Conservation (phyloP, 768 basidiomycete species). For the Mycena olivaceomarginata region DNA sequence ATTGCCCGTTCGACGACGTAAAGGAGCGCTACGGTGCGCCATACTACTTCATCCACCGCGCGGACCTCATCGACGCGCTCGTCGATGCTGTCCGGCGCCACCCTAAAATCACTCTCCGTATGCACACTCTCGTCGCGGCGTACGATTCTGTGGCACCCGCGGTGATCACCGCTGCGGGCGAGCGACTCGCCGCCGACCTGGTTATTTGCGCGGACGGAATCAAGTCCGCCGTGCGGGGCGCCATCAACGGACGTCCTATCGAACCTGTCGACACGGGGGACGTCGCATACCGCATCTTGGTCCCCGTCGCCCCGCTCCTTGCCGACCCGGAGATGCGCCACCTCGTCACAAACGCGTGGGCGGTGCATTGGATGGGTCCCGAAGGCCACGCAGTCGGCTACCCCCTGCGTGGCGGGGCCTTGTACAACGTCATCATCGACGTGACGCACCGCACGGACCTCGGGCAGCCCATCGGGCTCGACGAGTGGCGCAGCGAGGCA, state of each 20-base stretch:
- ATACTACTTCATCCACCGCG: slow-evolving; percentile 67
- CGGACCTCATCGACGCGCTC: slow-evolving; percentile 61
- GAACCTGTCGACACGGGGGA: slow-evolving; percentile 53
- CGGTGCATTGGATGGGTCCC: slow-evolving; percentile 49
- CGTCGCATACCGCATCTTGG: slow-evolving; percentile 52
- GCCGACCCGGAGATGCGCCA: slow-evolving; percentile 42
- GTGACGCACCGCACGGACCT: slow-evolving; percentile 41
- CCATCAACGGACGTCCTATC: slow-evolving; percentile 42
- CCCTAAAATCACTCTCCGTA: slow-evolving; percentile 50
- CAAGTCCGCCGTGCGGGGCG: slow-evolving; percentile 46
- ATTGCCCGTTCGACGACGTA: slow-evolving; percentile 38
- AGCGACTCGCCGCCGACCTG: slow-evolving; percentile 57
- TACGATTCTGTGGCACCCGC: slow-evolving; percentile 52
- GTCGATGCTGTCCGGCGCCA: slow-evolving; percentile 50
- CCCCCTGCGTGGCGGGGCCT: slow-evolving; percentile 36
- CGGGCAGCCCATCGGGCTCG: slow-evolving; percentile 34
- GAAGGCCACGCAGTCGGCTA: slow-evolving; percentile 48
- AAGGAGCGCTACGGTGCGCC: slow-evolving; percentile 55
- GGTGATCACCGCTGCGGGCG: slow-evolving; percentile 57
- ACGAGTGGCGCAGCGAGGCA: slow-evolving; percentile 43
- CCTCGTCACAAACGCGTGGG: slow-evolving; percentile 43
- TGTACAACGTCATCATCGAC: slow-evolving; percentile 45
- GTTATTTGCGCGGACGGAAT: slow-evolving; percentile 61
- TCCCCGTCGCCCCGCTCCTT: slow-evolving; percentile 43
- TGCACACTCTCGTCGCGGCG: slow-evolving; percentile 48